Evolutionary conservation across 192 early-diverging fungal genomes (phyloP).

Genomic region (Jimgerdemannia lactiflua): DNA sequence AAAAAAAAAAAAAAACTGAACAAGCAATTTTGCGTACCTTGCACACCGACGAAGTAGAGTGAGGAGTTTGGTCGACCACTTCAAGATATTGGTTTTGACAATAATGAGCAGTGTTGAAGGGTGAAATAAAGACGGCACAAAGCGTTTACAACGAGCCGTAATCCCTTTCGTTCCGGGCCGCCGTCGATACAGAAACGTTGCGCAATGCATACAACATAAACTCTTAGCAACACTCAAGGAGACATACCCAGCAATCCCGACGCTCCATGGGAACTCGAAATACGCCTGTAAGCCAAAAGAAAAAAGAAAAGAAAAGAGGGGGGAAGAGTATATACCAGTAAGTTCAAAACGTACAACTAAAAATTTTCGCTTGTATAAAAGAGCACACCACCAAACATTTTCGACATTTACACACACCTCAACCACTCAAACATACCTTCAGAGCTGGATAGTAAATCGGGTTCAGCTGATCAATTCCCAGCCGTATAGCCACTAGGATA

Average conservation of each 20-base stretch:
- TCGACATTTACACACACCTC: too few species aligned
- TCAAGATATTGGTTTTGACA: neutral
- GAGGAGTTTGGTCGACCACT: slow-evolving; percentile 94
- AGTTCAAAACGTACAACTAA: too few species aligned
- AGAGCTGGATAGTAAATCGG: slow-evolving; percentile 76
- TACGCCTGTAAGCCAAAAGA: slow-evolving; percentile 52
- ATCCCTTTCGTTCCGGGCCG: too few species aligned
- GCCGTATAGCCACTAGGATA: slow-evolving; percentile 82
- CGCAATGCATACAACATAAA: neutral
- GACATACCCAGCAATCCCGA: slow-evolving; percentile 88
- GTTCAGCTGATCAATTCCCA: slow-evolving; percentile 91
- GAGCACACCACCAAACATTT: too few species aligned
- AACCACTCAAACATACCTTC: slow-evolving; percentile 35
- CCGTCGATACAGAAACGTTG: neutral
- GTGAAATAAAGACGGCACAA: too few species aligned
- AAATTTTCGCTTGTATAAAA: too few species aligned
- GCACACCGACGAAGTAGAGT: slow-evolving; percentile 86
- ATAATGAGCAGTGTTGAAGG: too few species aligned
- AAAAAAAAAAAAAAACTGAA: slow-evolving; percentile 6
- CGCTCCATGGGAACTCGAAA: slow-evolving; percentile 72
- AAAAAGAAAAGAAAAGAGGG: neutral
- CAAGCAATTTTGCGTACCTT: slow-evolving; percentile 48
- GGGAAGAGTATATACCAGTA: too few species aligned
- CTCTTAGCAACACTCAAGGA: neutral
- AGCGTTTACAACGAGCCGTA: too few species aligned